phyloP scores from a whole-genome alignment of 345 rosid species.

The Excoecaria agallocha region DNA sequence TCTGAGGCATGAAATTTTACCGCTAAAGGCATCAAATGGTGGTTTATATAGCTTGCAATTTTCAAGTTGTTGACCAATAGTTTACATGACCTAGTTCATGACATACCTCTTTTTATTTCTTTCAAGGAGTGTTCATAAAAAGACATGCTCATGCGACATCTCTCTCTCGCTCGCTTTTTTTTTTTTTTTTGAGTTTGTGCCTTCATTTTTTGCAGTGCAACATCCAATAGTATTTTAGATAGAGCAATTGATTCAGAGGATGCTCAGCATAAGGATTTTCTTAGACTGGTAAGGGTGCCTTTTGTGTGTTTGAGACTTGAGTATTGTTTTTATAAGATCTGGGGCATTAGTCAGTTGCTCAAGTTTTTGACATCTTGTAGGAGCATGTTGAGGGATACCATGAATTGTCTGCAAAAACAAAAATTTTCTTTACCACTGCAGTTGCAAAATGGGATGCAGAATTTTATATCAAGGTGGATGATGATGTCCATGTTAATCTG shows the following conservation, averaged over 20 bases:
- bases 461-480: slow-evolving; percentile 91
- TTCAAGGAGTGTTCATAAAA: background rate
- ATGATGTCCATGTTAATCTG: slow-evolving; percentile 97
- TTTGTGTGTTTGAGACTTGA: background rate
- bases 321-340: background rate
- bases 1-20: too few species aligned
- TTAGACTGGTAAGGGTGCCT: slow-evolving; percentile 68
- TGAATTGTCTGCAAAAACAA: slow-evolving; percentile 94
- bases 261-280: slow-evolving; percentile 91
- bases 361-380: slow-evolving; percentile 36
- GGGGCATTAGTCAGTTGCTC: background rate
- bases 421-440: slow-evolving; percentile 82
- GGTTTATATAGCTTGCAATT: background rate
- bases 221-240: slow-evolving; percentile 89
- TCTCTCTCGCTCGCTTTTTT: too few species aligned
- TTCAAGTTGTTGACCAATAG: background rate
- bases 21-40: background rate
- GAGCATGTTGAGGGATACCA: slow-evolving; percentile 98
- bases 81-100: background rate
- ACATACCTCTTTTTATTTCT: background rate
- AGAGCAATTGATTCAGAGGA: slow-evolving; percentile 97
- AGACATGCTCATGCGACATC: background rate
- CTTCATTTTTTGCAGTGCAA: slow-evolving; percentile 62
- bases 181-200: background rate
- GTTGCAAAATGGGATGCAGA: slow-evolving; percentile 97